Percentiles rank a stretch among this genome's conserved stretches.
These are phyloP conservation scores for Rhizodiscina lignyota DNA, from an alignment of 495 filamentous ascomycete species.

Conservation along the genomic window DNA sequence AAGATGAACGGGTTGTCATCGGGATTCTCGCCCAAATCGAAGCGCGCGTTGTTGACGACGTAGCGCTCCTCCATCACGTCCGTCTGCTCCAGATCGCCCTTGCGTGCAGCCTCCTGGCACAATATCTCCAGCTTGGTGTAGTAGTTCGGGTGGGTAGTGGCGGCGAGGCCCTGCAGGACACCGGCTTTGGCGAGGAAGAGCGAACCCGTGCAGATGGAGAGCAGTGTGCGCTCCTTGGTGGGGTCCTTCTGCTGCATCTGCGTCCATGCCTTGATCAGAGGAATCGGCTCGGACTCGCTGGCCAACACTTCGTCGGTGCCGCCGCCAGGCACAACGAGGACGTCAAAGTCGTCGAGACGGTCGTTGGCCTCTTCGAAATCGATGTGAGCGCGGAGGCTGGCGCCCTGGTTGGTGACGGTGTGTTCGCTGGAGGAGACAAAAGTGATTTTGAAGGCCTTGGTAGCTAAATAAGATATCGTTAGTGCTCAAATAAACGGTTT, in stretches of 20 bases:
- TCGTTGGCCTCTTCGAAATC: constrained; percentile 44
- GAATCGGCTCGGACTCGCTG: constrained; percentile 29
- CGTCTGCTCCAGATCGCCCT: constrained; percentile 40
- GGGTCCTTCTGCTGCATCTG: constrained; percentile 52
- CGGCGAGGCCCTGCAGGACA: constrained; percentile 53
- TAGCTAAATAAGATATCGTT: too few relatives aligned
- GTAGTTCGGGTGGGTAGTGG: constrained; percentile 29
- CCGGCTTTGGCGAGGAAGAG: constrained; percentile 57
- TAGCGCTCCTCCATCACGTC: constrained; percentile 66
- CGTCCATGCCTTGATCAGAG: constrained; percentile 46
- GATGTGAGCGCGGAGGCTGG: constrained; percentile 30
- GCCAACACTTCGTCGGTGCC: constrained; percentile 5
- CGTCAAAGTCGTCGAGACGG: constrained; percentile 49
- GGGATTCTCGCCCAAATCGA: constrained; percentile 53
- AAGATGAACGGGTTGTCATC: constrained; percentile 61
- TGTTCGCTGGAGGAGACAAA: constrained; percentile 19
- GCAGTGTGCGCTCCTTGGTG: constrained; percentile 49
- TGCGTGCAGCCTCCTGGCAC: constrained; percentile 45
- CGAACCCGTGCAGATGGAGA: constrained; percentile 62
- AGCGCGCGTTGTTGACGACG: constrained; percentile 64
- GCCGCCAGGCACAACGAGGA: constrained; percentile 55
- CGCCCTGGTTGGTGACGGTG: constrained; percentile 24
- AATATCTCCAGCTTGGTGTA: constrained; percentile 42
- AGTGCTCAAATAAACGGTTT: neutral
- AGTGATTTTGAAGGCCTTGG: constrained; percentile 28